Conservation (phyloP, 1,284 basidiomycete species). For the Moniliella sp. region DNA sequence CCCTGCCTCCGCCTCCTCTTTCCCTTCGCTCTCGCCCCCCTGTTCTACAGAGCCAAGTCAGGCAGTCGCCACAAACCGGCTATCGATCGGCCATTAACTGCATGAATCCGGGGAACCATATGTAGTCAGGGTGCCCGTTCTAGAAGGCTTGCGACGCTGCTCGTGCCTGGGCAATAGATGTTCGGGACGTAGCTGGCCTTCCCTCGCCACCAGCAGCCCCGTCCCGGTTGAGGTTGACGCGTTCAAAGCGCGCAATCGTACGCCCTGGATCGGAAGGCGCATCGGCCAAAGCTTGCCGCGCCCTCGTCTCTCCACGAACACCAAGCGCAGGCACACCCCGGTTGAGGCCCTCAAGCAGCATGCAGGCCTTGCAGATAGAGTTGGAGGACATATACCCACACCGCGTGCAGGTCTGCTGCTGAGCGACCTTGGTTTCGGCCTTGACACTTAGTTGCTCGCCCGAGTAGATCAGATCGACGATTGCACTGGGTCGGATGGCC, state of each 20-base stretch:
- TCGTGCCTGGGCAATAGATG: no score
- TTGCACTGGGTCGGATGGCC: conserved; percentile 70
- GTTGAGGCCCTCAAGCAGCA: conserved; percentile 28
- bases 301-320: conserved; percentile 17
- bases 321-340: conserved; percentile 23
- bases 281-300: conserved; percentile 5
- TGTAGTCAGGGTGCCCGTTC: no score
- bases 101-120: no score
- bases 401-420: conserved; percentile 16
- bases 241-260: not conserved
- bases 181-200: no score
- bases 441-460: conserved; percentile 19
- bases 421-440: conserved; percentile 14
- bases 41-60: no score
- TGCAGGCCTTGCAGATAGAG: conserved; percentile 30
- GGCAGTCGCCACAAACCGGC: no score
- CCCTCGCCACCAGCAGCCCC: no score
- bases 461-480: conserved; percentile 73
- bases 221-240: no score
- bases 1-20: no score
- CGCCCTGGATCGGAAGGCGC: not conserved
- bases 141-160: no score
- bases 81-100: no score
- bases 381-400: conserved; percentile 32
- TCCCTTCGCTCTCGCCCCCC: no score